Conservation (phyloP, 768 basidiomycete species). For the Zangia roseola region DNA sequence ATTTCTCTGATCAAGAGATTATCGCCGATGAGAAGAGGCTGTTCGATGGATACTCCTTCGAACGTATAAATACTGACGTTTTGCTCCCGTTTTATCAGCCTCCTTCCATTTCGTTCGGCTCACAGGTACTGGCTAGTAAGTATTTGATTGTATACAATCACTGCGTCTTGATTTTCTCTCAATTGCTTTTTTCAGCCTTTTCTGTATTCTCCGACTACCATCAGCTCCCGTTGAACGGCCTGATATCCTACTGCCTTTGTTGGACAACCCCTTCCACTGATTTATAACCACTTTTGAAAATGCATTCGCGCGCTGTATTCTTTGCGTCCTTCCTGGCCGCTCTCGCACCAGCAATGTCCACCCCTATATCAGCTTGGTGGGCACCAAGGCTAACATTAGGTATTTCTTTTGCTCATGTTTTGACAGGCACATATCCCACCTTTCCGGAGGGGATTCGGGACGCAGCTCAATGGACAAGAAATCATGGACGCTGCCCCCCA, state of each 20-base stretch:
- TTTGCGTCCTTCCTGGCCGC: neutral
- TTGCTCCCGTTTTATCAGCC: neutral
- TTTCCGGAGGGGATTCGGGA: no score
- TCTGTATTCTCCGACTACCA: neutral
- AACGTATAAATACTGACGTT: no score
- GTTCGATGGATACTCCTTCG: no score
- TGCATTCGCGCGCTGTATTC: neutral
- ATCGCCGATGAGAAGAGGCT: no score
- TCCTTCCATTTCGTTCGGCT: neutral
- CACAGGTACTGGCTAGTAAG: constrained; percentile 1
- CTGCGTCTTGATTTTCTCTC: neutral
- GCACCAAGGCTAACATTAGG: no score
- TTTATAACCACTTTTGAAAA: neutral
- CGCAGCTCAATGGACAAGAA: no score
- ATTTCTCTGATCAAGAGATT: no score
- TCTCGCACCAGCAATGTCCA: neutral
- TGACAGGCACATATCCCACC: no score
- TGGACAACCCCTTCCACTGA: no score
- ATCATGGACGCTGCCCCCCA: no score
- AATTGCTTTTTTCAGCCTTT: neutral
- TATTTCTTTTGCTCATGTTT: no score
- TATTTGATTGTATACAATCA: neutral
- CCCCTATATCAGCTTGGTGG: neutral
- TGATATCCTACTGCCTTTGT: no score
- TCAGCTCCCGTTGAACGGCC: neutral